Evolutionary conservation across 1,139 yeast genomes (phyloP), one percentile per base, ranked within the genome.

Genomic region (Saccharomycopsis hybrid): DNA sequence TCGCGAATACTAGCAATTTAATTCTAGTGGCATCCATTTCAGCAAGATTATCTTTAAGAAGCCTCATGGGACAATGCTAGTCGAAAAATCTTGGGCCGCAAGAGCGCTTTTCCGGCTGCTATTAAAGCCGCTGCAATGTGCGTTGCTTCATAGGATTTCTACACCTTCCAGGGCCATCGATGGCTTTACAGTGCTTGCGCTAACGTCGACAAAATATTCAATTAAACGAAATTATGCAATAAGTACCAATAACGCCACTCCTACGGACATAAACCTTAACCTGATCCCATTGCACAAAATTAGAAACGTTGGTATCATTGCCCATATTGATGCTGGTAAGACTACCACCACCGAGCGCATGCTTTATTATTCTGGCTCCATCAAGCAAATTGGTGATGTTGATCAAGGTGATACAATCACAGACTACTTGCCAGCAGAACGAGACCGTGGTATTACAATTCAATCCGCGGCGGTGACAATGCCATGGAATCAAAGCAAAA

Each of bases 331-430:
- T 67, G 94, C 95, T n/a, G 95, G 95, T 1, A 86, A 85, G 62
- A 85, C 95, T 11, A 85, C 95, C 13, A 85, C 95, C 5, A 85
- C 95, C 0, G 98, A 92, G 64, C 70, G 98, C 49, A 85, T 92
- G 90, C 77, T 92, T 25, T 92, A 76, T 61, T 90, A 85, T 62
- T 77, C 92, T 54, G 98, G 98, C 0, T 75, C 82, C 54, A 92
- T 86, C 0, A 73, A 73, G 38, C 65, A 89, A 36, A 83, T 92
- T 2, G 99, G 99, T 1, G 85, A 92, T 60, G 98, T 92, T 4
- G 98, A 92, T 60, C 87, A 89, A 58, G 98, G 98, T 28, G 97
- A 92, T 60, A 92, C 99, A 0, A 95, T 90, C 1, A 92, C 96
- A 7, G 99, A 92, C 64, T 92, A 81, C 59, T 67, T 92, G 41